Evolutionary conservation across 495 filamentous ascomycete genomes (phyloP), one percentile per base, ranked within the genome.

Genomic region (Pseudomonodictys pantanalensis): DNA sequence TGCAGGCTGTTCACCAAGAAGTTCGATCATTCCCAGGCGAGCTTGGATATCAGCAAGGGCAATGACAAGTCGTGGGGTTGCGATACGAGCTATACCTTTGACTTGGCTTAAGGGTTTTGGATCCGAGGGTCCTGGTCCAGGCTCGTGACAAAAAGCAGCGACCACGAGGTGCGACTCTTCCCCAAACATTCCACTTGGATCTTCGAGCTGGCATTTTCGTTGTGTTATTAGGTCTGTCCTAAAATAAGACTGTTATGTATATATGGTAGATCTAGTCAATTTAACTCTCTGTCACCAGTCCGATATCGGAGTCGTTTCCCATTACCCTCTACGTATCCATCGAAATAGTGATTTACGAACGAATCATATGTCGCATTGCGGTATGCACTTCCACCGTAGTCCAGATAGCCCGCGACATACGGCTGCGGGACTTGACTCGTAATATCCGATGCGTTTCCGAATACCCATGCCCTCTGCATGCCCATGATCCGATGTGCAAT

Each of bases 391-490:
- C 45, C 45, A 11, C 45, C 45, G 18, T 49, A 49, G 9, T 49
- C 45, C 45, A 49, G 24, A 29, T 49, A 49, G 18, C 45, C 45
- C 8, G 12, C 18, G 9, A 49, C 45, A 29, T 49, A 49, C 23
- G 45, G 45, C 23, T 24, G 18, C 45, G 45, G 45, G 9, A 28
- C 45, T 28, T 18, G 24, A 9, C 9, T 24, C 9, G 18, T 28
- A 28, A 49, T 49, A 7, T 49, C 45, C 5, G 10, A 9, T 5
- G 45, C 45, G 29, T 49, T 18, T 9, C 45, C 45, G 29, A 49
- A 49, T 24, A 49, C 45, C 45, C 45, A 49, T 5, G 45, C 45
- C 9, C 18, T 49, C 45, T 49, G 45, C 45, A 49, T 49, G 24
- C 45, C 45, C 45, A 49, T 49, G 18, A 49, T 49, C 18, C 12